Evolutionary conservation across 176 grass and related monocot genomes (phyloP), one percentile per base, ranked within the genome.

Genomic region (Aegilops speltoides): DNA sequence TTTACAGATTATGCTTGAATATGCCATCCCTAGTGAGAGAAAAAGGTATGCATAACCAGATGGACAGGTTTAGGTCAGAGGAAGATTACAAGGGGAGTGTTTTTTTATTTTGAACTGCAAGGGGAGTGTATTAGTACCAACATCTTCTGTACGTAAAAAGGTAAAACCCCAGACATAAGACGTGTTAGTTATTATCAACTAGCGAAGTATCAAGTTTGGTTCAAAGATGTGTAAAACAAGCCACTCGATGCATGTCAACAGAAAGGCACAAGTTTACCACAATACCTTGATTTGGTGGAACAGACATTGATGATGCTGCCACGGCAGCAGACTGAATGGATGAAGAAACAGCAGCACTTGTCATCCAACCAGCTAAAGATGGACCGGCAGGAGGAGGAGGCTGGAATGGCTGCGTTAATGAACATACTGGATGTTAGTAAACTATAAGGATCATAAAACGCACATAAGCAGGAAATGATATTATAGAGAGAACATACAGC

Each of bases 311-410:
- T 68, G 94, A 82, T 86, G 91, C 87, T 57, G 94, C 56, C 40
- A 94, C 85, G 62, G 89, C 96, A 91, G 92, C 90, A 84, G 96
- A 86, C 76, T 92, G 96, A 91, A 98, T 87, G 71, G 93, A 84
- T 64, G 93, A 94, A 78, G 94, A 83, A 90, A 86, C 94, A 82
- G 87, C 76, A 73, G 87, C 90, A 89, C 79, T 96, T 84, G 75
- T 80, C 92, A 98, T 96, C 96, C 96, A 98, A 68, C 93, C 94
- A 91, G 93, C 96, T 86, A 98, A 89, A 85, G 96, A 92, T 77
- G 92, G 86, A 91, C 91, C 89, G 85, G 88, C 75, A 66, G 86
- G 84, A 88, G 86, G 83, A 88, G 91, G 89, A 64, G 94, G 88
- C 72, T 93, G 93, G 79, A 96, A 94, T 78, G 93, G 84, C 93